Evolutionary conservation across 768 basidiomycete genomes (phyloP), one percentile per base, ranked within the genome.

Genomic region (Rhodosporidiobolus sp.): DNA sequence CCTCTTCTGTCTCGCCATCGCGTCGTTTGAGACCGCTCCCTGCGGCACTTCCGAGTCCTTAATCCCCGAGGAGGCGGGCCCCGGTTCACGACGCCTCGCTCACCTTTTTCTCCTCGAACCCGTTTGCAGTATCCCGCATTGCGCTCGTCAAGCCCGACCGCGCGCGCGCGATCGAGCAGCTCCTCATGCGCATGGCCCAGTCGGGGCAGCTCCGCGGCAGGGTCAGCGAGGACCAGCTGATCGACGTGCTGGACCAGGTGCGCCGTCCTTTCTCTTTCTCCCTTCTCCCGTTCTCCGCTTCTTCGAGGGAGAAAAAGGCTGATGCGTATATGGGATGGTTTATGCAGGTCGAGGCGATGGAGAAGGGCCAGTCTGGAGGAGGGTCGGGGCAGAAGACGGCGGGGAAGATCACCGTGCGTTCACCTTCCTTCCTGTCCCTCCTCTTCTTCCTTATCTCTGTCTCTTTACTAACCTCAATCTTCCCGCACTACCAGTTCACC

Each of bases 81-180:
- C n/a, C n/a, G n/a, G n/a, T n/a, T n/a, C n/a, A n/a, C n/a, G n/a
- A n/a, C n/a, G n/a, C 38, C 20, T 48, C 26, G 55, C 54, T 30
- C 46, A 45, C 56, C n/a, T 30, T 53, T 14, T 78, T n/a, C n/a
- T n/a, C n/a, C n/a, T n/a, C n/a, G n/a, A n/a, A n/a, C n/a, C n/a
- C n/a, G n/a, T n/a, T n/a, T n/a, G n/a, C n/a, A 95, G 92, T 94
- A 67, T 88, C 90, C 17, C 88, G 94, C 60, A 94, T 95, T 74
- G 86, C 88, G 8, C 87, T 95, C 38, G 93, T 94, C 76, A 90
- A 90, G 75, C 88, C 91, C 0, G 87, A 90, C 52, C 84, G 91
- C 79, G 89, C 91, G 26, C 85, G 85, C 73, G 87, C 92, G 80
- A 90, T 95, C 76, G 90, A 94, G 81, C 83, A 82, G 6, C 87